Base-by-base conservation (phyloP, 225 moss, liverwort and hornwort species). In the Bryoerythrophyllum caledonicum region DNA sequence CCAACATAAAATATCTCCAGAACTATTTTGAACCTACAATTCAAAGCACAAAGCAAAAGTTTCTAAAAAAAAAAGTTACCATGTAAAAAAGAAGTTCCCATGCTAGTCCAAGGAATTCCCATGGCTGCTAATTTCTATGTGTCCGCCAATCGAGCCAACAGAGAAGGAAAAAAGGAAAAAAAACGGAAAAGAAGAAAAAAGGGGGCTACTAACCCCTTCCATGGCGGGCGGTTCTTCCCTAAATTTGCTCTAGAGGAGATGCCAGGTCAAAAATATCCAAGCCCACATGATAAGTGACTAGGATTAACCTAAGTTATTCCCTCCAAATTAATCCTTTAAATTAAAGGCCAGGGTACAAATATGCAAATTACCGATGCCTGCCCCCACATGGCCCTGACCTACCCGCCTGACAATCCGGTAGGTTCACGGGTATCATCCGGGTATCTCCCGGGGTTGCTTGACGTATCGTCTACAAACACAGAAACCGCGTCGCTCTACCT, bases 401-500 rank as follows among this genome's bases (percentile, higher is more conserved):
- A 23, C 72, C 2, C 6, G 1, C 49, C 48, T 49, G 48, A 49
- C 48, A 19, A 17, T 16, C 48, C 48, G 2, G 35, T 41, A 21
- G n/a, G n/a, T n/a, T 8, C 0, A 0, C 0, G 3, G 44, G 44
- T 44, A 4, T 14, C 4, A 2, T 1, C 13, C 13, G 6, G 53
- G 79, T 74, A 67, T 68, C 35, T 16, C 5, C 0, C 27, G 27
- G 10, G 30, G 40, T 14, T 61, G 44, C 66, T 10, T 35, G 35
- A 54, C 0, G 46, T 46, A 59, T 37, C 49, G 10, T 27, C 79
- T 83, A 83, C 79, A 72, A 79, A 79, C 76, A 11, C 72, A 19
- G 2, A 48, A 54, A 58, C 28, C 15, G 32, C 68, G 83, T 3
- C 24, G 4, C 0, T 0, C 1, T 49, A 12, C 1, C 19, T 56